Base-by-base conservation (phyloP, 768 basidiomycete species). In the Daedalea quercina region DNA sequence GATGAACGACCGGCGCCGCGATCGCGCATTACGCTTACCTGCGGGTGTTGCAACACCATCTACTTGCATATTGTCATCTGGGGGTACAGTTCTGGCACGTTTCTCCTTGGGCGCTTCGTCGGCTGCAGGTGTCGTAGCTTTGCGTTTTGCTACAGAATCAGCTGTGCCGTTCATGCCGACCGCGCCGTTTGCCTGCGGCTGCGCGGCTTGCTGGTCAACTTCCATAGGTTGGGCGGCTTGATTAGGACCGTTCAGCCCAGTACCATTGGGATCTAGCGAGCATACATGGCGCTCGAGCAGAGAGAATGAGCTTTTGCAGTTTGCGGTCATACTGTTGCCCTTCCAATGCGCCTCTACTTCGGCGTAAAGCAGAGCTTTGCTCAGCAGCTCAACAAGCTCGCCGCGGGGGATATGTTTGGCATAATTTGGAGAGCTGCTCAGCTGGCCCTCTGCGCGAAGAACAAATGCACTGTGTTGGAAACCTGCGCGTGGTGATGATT, bases 291-390 rank as follows among this genome's bases (percentile, higher is more conserved):
- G 77, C 53, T 87, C 83, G 25, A 92, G 73, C n/a, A 93, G 70
- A 17, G 85, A 84, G 71, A 92, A 91, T 11, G 75, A 66, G 31
- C 76, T 72, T 62, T 80, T 83, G 76, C 90, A 93, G 59, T 78
- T 81, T 43, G 71, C 74, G 7, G 80, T 76, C 54, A 85, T 69
- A 33, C 74, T 71, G 62, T 81, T 81, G 9, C 76, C 76, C 55
- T 80, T 79, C 84, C 87, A 92, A 61, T 92, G 90, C 7, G 84
- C 77, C 72, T 93, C 90, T 49, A 87, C 87, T 69, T 93, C 90
- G 19, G 77, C 73, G 59, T 90, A 93, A 9, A 92, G 77, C 17
- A 93, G 71, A 3, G 90, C 82, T 69, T 90, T 92, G 64, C 79
- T 77, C 31, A 93, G 78, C 22, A 91, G 80, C 52, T 92, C 88